Conservation (phyloP, 306 rosid species). For the Fagus sylvatica region DNA sequence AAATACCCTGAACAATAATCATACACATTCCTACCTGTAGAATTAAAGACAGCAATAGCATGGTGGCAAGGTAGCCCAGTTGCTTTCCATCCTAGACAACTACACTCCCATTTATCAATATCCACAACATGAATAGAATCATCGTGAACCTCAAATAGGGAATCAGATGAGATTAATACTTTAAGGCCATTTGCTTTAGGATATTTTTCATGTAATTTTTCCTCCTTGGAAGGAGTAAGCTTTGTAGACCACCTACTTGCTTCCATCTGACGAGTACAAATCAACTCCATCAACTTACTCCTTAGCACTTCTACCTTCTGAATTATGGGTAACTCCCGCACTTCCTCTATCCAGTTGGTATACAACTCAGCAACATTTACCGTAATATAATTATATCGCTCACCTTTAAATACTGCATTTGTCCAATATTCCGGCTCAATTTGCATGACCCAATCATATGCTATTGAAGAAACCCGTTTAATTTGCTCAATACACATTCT, state of each 20-base stretch:
- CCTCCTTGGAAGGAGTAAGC: slow-evolving; percentile 55
- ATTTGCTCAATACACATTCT: slow-evolving; percentile 42
- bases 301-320: slow-evolving; percentile 44
- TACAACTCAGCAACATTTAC: slow-evolving; percentile 32
- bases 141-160: slow-evolving; percentile 54
- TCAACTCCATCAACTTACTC: slow-evolving; percentile 38
- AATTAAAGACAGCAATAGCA: slow-evolving; percentile 44
- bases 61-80: slow-evolving; percentile 55
- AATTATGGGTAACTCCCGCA: slow-evolving; percentile 37
- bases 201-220: slow-evolving; percentile 30
- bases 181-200: slow-evolving; percentile 36
- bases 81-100: slow-evolving; percentile 47
- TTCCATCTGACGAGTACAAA: slow-evolving; percentile 26
- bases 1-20: slow-evolving; percentile 40
- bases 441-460: slow-evolving; percentile 43
- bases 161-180: slow-evolving; percentile 53
- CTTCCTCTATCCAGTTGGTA: slow-evolving; percentile 44
- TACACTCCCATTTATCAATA: slow-evolving; percentile 41
- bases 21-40: slow-evolving; percentile 36
- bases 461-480: slow-evolving; percentile 43
- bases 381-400: slow-evolving; percentile 42
- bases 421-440: slow-evolving; percentile 53
- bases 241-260: slow-evolving; percentile 36
- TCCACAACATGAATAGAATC: slow-evolving; percentile 52
- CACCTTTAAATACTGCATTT: slow-evolving; percentile 46